Conservation (phyloP, 2,329 filamentous ascomycete species). For the Exophiala aquamarina region DNA sequence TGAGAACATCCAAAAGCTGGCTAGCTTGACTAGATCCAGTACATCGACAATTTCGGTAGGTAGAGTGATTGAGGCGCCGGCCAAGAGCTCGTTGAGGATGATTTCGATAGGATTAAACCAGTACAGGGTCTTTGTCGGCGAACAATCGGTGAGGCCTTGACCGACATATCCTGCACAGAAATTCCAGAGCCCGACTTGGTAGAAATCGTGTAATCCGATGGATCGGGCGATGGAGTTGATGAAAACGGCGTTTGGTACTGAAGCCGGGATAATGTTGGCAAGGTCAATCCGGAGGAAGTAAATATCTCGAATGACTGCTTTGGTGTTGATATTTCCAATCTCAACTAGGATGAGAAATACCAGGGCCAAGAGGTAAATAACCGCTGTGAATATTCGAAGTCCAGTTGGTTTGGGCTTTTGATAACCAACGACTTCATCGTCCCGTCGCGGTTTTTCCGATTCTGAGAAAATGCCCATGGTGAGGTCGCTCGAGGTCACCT, state of each 20-base stretch:
- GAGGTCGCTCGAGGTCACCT: too few relatives aligned
- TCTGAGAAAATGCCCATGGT: slow-evolving; percentile 13
- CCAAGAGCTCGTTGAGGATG: slow-evolving; percentile 73
- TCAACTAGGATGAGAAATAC: slow-evolving; percentile 80
- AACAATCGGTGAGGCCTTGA: slow-evolving; percentile 75
- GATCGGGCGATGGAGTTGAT: slow-evolving; percentile 86
- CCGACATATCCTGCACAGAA: slow-evolving; percentile 84
- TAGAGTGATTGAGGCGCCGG: slow-evolving; percentile 79
- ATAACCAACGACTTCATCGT: slow-evolving; percentile 23
- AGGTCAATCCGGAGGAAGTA: slow-evolving; percentile 87
- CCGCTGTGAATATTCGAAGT: slow-evolving; percentile 64
- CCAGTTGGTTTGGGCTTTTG: slow-evolving; percentile 34
- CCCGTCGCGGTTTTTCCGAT: slow-evolving; percentile 8
- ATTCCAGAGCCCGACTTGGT: slow-evolving; percentile 87
- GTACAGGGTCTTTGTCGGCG: slow-evolving; percentile 67
- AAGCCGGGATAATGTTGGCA: slow-evolving; percentile 73
- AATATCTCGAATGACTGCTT: slow-evolving; percentile 63
- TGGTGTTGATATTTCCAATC: slow-evolving; percentile 70
- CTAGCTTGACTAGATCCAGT: slow-evolving; percentile 70
- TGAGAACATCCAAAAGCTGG: slow-evolving; percentile 83
- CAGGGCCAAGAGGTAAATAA: slow-evolving; percentile 71
- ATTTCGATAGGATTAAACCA: slow-evolving; percentile 92
- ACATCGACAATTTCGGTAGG: slow-evolving; percentile 72
- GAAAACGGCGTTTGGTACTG: slow-evolving; percentile 68
- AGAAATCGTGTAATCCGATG: slow-evolving; percentile 89